phyloP scores from a whole-genome alignment of 176 grass and related monocot genomes.

The Oryza australiensis region DNA sequence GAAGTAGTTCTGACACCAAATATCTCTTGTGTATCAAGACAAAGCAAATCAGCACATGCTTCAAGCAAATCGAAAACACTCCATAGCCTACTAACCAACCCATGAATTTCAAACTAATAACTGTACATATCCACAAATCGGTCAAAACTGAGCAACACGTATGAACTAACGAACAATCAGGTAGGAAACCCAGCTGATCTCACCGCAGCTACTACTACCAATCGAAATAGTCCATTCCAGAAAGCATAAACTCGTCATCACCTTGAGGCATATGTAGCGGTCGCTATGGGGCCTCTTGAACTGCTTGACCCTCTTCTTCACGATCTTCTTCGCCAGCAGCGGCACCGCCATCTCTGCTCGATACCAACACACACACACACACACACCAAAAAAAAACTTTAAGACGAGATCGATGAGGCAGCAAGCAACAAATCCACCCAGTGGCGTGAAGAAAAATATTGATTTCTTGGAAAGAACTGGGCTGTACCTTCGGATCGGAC shows the following conservation, averaged over 20 bases:
- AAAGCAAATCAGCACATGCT: no score
- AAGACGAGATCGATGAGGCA: neutral
- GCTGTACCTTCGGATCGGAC: conserved; percentile 8
- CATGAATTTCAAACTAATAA: no score
- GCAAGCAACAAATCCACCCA: neutral
- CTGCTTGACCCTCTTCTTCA: conserved; percentile 79
- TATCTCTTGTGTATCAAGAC: neutral
- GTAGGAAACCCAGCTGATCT: no score
- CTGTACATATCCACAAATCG: no score
- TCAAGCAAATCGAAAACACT: no score
- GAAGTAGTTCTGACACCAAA: neutral
- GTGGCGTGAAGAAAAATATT: neutral
- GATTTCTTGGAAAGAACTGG: neutral
- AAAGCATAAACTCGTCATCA: neutral
- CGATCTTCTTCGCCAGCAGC: conserved; percentile 64
- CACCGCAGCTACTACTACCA: no score
- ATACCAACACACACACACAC: neutral
- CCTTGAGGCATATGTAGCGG: conserved; percentile 82
- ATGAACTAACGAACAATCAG: no score
- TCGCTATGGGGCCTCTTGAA: conserved; percentile 83
- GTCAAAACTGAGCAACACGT: no score
- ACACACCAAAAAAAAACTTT: neutral
- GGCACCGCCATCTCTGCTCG: conserved; percentile 64
- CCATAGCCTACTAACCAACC: no score
- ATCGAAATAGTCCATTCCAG: neutral